These are phyloP conservation scores for Rosa chinensis DNA, from an alignment of 306 rosid genomes.

Conservation along the genomic window DNA sequence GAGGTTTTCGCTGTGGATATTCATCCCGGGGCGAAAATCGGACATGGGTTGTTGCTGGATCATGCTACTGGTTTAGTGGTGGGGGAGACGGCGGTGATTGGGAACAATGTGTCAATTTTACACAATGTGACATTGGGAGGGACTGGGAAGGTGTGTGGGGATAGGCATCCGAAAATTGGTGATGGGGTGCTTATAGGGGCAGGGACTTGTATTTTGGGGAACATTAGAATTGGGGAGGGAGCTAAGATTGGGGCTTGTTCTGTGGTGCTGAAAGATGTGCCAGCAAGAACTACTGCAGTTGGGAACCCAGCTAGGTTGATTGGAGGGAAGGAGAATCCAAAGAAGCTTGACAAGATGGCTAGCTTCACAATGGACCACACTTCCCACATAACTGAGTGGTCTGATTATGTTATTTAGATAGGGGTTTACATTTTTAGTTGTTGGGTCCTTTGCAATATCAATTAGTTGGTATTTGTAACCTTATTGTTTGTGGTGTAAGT, in stretches of 20 bases:
- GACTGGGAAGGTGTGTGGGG: conserved; percentile 76
- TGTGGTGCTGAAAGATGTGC: conserved; percentile 86
- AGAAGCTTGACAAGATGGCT: conserved; percentile 68
- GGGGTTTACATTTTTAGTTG: not conserved
- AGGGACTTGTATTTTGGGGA: conserved; percentile 84
- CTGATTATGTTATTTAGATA: conserved; percentile 67
- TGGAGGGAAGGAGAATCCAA: conserved; percentile 82
- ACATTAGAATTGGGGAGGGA: conserved; percentile 71
- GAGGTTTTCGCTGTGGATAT: conserved; percentile 80
- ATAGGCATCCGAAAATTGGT: conserved; percentile 91
- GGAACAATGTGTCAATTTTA: conserved; percentile 81
- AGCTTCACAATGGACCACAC: conserved; percentile 89
- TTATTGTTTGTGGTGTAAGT: conserved; percentile 40
- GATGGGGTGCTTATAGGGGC: conserved; percentile 94
- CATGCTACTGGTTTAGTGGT: conserved; percentile 92
- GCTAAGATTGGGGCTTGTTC: conserved; percentile 93
- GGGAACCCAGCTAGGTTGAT: conserved; percentile 85
- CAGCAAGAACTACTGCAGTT: conserved; percentile 82
- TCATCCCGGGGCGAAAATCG: conserved; percentile 84
- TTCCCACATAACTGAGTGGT: conserved; percentile 62
- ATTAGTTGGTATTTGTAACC: not conserved
- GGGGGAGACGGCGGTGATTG: conserved; percentile 92
- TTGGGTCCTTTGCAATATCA: not conserved
- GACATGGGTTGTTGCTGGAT: conserved; percentile 73
- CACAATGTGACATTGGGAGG: conserved; percentile 93